Evolutionary conservation across 2,329 filamentous ascomycete species (phyloP), one percentile per base, ranked within the genome.

Genomic region (Verticillium zaregamsianum): DNA sequence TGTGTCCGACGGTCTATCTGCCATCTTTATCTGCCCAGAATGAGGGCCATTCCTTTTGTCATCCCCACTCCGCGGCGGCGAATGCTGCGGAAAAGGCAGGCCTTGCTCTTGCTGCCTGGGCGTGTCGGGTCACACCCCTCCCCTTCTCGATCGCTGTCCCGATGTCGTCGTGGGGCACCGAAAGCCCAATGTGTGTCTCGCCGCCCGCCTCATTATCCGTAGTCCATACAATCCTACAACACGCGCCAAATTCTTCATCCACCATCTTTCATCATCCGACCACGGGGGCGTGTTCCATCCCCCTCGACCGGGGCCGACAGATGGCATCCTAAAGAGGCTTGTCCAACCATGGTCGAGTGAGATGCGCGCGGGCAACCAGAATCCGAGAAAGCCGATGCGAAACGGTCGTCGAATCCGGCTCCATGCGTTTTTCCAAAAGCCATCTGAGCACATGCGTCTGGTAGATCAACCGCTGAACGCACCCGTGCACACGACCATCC

Each of bases 301-400:
- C 37, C 32, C 17, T n/a, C 37, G 37, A 28, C 15, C 23, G 37
- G 12, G 17, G 9, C 39, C 17, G 37, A 28, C 25, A 32, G 57
- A 31, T 40, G 39, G 31, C 23, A 58, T 58, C 57, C 57, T 58
- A 58, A 58, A 58, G 37, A 58, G 37, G 57, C 25, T n/a, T 58
- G 57, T 58, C 57, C 57, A 58, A 58, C 37, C 14, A 49, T 3
- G 11, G 37, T 58, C 37, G 37, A 25, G 14, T 9, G 57, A 58
- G 11, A 57, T 57, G n/a, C 17, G 55, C 37, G 32, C 32, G 28
- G 55, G 28, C 32, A 20, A 12, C 31, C 32, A 57, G 55, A 32
- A n/a, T 2, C 31, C 55, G 33, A 8, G 23, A 55, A 32, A 32
- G 54, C 54, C 25, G 54, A 12, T 17, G 31, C 31, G 12, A 6